These are phyloP conservation scores for Nicotiana knightiana DNA, from an alignment of 257 asterid genomes.

Conservation along the genomic window DNA sequence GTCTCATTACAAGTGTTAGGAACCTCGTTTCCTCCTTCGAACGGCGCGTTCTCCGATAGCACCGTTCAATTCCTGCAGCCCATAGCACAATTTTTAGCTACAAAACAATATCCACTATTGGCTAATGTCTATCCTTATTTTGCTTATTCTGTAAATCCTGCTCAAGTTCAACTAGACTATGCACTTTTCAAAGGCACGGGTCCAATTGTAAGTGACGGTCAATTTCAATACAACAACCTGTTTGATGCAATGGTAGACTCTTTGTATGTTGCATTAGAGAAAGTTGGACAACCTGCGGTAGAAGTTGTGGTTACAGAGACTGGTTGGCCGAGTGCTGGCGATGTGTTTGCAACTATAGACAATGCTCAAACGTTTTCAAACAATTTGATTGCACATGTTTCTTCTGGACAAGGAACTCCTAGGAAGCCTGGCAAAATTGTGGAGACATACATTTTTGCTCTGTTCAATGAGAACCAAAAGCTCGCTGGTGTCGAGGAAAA, in stretches of 20 bases:
- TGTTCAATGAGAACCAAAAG: slow-evolving; percentile 39
- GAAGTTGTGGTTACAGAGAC: slow-evolving; percentile 47
- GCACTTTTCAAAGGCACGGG: slow-evolving; percentile 19
- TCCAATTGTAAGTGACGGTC: background rate
- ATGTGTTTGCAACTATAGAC: slow-evolving; percentile 17
- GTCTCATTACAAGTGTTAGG: slow-evolving; percentile 21
- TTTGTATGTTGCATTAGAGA: slow-evolving; percentile 36
- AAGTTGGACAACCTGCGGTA: slow-evolving; percentile 17
- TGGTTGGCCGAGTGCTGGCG: slow-evolving; percentile 56
- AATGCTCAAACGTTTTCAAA: slow-evolving; percentile 36
- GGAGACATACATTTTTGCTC: slow-evolving; percentile 32
- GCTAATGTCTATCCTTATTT: slow-evolving; percentile 37
- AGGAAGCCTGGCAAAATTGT: slow-evolving; percentile 25
- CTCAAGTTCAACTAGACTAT: slow-evolving; percentile 18
- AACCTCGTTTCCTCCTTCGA: slow-evolving; percentile 36
- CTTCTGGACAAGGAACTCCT: slow-evolving; percentile 37
- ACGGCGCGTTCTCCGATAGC: slow-evolving; percentile 8
- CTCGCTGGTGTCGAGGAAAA: slow-evolving; percentile 25
- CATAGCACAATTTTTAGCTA: slow-evolving; percentile 12
- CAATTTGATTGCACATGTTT: slow-evolving; percentile 29
- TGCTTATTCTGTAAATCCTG: slow-evolving; percentile 22
- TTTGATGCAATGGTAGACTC: slow-evolving; percentile 48
- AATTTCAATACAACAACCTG: slow-evolving; percentile 24
- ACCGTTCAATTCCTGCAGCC: background rate
- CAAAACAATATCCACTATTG: slow-evolving; percentile 23